These are phyloP conservation scores for Spiromastix sp. DNA, from an alignment of 2,329 filamentous ascomycete genomes.

Conservation along the genomic window DNA sequence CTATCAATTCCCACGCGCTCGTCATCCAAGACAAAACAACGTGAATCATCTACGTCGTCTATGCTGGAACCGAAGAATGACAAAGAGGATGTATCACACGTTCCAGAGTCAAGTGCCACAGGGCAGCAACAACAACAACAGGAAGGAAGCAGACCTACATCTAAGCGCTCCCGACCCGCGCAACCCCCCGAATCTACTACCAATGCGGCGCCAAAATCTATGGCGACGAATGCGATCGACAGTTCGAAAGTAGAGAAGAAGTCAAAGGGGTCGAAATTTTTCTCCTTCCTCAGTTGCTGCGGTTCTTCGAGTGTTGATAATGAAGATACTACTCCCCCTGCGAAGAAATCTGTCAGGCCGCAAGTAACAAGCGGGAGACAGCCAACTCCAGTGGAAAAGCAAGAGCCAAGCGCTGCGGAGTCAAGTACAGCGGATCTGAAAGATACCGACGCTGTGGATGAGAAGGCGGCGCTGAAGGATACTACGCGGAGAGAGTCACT, in stretches of 20 bases:
- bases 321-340: conserved; percentile 33
- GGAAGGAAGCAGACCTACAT: conserved; percentile 60
- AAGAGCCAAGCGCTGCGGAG: conserved; percentile 27
- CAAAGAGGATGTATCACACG: conserved; percentile 51
- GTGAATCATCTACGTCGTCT: conserved; percentile 22
- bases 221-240: conserved; percentile 22
- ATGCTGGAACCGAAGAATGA: conserved; percentile 24
- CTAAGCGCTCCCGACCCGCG: conserved; percentile 28
- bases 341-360: conserved; percentile 36
- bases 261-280: conserved; percentile 25
- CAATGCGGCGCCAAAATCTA: conserved; percentile 22
- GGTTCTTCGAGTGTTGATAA: conserved; percentile 35
- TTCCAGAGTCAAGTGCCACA: not conserved
- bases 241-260: conserved; percentile 28
- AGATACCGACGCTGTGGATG: conserved; percentile 26
- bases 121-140: conserved; percentile 37
- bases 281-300: conserved; percentile 41
- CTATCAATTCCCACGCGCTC: conserved; percentile 28
- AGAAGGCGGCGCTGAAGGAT: conserved; percentile 25
- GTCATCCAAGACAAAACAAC: conserved; percentile 28
- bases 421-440: conserved; percentile 31
- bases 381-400: conserved; percentile 27
- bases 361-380: conserved; percentile 26
- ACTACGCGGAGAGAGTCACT: conserved; percentile 19
- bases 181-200: conserved; percentile 21